Evolutionary conservation across 192 early-diverging fungal species (phyloP).

Genomic region (Borealophlyctis nickersoniae): DNA sequence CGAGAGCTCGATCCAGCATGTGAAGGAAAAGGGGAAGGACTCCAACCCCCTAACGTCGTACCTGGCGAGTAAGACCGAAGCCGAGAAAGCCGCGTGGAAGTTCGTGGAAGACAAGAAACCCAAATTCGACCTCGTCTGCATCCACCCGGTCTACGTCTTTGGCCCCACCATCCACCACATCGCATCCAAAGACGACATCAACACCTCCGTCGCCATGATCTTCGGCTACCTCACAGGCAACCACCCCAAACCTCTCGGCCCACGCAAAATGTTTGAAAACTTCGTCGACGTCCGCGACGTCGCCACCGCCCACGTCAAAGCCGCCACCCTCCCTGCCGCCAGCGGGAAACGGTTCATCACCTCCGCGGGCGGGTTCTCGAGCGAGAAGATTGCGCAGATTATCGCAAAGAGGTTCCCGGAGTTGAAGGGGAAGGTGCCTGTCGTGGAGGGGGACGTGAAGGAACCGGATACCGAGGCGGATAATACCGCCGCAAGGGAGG

Average conservation of each 20-base stretch:
- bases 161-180: background rate
- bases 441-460: background rate
- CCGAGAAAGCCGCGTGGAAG: constrained; percentile 36
- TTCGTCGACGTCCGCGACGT: constrained; percentile 39
- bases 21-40: constrained; percentile 14
- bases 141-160: constrained; percentile 3
- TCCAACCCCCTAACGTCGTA: constrained; percentile 18
- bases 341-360: constrained; percentile 24
- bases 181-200: constrained; percentile 11
- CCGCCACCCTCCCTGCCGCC: constrained; percentile 11
- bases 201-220: background rate
- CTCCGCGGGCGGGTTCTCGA: constrained; percentile 11
- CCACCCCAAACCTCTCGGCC: constrained; percentile 6
- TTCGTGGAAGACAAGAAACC: constrained; percentile 28
- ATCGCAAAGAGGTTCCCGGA: background rate
- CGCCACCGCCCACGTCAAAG: constrained; percentile 28
- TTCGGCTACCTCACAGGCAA: background rate
- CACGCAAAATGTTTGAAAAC: constrained; percentile 9
- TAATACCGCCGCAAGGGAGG: background rate
- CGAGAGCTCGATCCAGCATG: constrained; percentile 4
- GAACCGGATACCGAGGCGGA: background rate
- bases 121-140: background rate
- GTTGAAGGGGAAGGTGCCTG: background rate
- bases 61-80: constrained; percentile 30
- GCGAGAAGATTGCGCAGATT: background rate